Conservation (phyloP, 176 grass and related monocot genomes). For the Zoysia pacifica region DNA sequence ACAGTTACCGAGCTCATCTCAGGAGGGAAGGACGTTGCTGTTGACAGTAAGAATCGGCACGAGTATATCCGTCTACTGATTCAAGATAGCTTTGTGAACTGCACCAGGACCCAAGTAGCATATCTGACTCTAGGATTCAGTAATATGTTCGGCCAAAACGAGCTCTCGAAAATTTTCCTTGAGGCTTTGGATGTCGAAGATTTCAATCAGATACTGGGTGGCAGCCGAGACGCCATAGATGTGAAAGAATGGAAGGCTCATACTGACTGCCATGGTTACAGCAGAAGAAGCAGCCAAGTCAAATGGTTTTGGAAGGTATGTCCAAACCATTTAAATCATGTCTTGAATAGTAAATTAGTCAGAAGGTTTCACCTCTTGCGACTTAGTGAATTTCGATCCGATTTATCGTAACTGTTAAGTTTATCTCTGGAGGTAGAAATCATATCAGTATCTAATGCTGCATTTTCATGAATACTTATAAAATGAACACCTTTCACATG, state of each 20-base stretch:
- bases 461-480: background rate
- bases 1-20: constrained; percentile 51
- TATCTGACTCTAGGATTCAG: constrained; percentile 54
- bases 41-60: constrained; percentile 56
- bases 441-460: background rate
- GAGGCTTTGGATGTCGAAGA: constrained; percentile 55
- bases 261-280: constrained; percentile 61
- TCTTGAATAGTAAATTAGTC: background rate
- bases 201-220: constrained; percentile 63
- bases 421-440: background rate
- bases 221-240: constrained; percentile 34
- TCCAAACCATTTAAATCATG: background rate
- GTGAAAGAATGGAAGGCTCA: constrained; percentile 65
- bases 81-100: constrained; percentile 52
- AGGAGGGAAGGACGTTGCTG: constrained; percentile 57
- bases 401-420: background rate
- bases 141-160: constrained; percentile 37
- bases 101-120: constrained; percentile 41
- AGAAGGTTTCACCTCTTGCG: background rate
- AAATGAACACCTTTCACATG: background rate
- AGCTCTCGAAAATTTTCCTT: constrained; percentile 45
- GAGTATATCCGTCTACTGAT: constrained; percentile 61
- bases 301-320: constrained; percentile 84
- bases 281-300: constrained; percentile 47
- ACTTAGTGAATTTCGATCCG: background rate